These are phyloP conservation scores for Kurtzmaniella cleridarum DNA, from an alignment of 805 yeast species.

Conservation along the genomic window DNA sequence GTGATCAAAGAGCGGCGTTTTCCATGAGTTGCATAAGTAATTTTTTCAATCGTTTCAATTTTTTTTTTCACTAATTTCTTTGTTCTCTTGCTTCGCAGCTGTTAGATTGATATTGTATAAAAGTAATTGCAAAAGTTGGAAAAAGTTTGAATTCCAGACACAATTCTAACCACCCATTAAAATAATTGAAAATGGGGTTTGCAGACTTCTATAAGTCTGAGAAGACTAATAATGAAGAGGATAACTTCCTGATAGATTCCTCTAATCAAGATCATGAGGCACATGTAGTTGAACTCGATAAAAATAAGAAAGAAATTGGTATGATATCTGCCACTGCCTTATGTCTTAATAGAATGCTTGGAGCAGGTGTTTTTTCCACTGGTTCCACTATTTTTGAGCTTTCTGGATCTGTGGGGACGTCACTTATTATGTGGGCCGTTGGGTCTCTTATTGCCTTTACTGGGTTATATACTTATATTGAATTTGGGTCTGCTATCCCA, in stretches of 20 bases:
- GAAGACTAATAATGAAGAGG: not conserved
- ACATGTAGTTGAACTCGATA: conserved; percentile 33
- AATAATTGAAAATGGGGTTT: conserved; percentile 1
- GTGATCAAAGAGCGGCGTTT: too few species aligned
- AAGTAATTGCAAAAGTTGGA: conserved; percentile 1
- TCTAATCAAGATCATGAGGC: not conserved
- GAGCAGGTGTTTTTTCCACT: conserved; percentile 69
- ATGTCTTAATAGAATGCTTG: conserved; percentile 64
- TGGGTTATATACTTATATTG: conserved; percentile 65
- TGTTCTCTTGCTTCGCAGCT: too few species aligned
- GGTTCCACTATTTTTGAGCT: conserved; percentile 56
- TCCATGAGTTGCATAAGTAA: too few species aligned
- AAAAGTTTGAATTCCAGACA: not conserved
- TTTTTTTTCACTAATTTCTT: too few species aligned
- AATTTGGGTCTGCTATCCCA: conserved; percentile 70
- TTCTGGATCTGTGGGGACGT: conserved; percentile 67
- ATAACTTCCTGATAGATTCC: not conserved
- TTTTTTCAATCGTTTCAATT: too few species aligned
- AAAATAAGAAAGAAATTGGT: conserved; percentile 42
- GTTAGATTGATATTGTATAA: not conserved
- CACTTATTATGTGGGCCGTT: conserved; percentile 67
- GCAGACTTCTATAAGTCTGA: conserved; percentile 3
- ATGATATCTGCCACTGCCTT: conserved; percentile 41
- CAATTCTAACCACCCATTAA: not conserved
- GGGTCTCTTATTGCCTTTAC: conserved; percentile 63